phyloP scores from a whole-genome alignment of 306 rosid genomes.

The Dalbergia cochinchinensis region DNA sequence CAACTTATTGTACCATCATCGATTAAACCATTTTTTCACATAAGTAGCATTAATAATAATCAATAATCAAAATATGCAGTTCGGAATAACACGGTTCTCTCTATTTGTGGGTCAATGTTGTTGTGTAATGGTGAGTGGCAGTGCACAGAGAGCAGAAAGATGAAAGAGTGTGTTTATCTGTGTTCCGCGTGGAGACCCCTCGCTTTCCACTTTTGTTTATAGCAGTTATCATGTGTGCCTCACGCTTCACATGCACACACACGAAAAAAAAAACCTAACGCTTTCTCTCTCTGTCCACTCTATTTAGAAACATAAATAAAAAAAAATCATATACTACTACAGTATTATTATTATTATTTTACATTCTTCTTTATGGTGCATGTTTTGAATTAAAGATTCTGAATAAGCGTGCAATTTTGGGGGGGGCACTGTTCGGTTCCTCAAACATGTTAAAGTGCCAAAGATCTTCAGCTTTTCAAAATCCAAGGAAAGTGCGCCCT shows the following conservation, averaged over 20 bases:
- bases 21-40: no score
- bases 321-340: background rate
- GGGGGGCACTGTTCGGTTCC: conserved; percentile 49
- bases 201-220: conserved; percentile 51
- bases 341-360: background rate
- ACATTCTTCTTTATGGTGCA: background rate
- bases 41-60: no score
- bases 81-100: background rate
- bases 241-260: conserved; percentile 45
- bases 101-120: conserved; percentile 37
- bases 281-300: background rate
- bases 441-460: conserved; percentile 54
- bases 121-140: conserved; percentile 24
- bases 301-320: background rate
- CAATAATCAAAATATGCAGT: no score
- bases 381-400: conserved; percentile 50
- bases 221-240: conserved; percentile 42
- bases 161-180: conserved; percentile 31
- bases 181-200: conserved; percentile 48
- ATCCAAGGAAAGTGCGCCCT: conserved; percentile 48
- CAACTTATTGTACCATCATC: no score
- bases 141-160: conserved; percentile 39
- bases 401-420: conserved; percentile 54
- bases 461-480: conserved; percentile 54
- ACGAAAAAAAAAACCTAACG: background rate